Evolutionary conservation across 2,329 filamentous ascomycete genomes (phyloP).

Genomic region (Aspergillus pseudotamarii): DNA sequence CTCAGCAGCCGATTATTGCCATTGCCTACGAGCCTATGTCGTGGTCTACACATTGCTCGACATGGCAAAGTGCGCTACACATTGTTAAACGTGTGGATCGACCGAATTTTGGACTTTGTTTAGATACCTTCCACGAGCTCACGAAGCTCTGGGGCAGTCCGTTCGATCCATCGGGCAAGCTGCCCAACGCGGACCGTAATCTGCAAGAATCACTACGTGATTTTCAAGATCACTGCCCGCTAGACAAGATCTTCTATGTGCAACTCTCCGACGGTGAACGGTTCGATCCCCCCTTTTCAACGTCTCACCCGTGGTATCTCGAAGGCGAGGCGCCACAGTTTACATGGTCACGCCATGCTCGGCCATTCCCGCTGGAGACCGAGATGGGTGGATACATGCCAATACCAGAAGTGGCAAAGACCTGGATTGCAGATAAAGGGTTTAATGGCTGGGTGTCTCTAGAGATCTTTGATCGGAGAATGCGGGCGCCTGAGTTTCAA

Average conservation of each 20-base stretch:
- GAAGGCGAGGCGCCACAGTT: conserved; percentile 32
- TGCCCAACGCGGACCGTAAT: conserved; percentile 20
- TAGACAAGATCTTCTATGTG: conserved; percentile 39
- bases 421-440: conserved; percentile 33
- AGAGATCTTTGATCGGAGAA: conserved; percentile 37
- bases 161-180: conserved; percentile 25
- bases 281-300: conserved; percentile 35
- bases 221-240: conserved; percentile 22
- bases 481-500: conserved; percentile 22
- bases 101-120: conserved; percentile 41
- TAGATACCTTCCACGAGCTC: conserved; percentile 41
- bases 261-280: conserved; percentile 41
- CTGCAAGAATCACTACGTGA: conserved; percentile 28
- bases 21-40: conserved; percentile 41
- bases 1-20: conserved; percentile 23
- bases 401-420: conserved; percentile 27
- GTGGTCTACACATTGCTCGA: conserved; percentile 35
- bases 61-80: conserved; percentile 37
- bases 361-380: conserved; percentile 36
- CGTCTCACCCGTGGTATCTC: conserved; percentile 32
- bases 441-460: conserved; percentile 38
- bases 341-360: conserved; percentile 33
- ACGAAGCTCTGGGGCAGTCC: conserved; percentile 38
- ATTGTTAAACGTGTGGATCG: conserved; percentile 32
- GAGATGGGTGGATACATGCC: conserved; percentile 32